A percentile compares a stretch with the other conserved stretches of the same genome.
These are phyloP conservation scores for Microdochium paspali DNA, from an alignment of 2,329 filamentous ascomycete genomes.

Conservation along the genomic window DNA sequence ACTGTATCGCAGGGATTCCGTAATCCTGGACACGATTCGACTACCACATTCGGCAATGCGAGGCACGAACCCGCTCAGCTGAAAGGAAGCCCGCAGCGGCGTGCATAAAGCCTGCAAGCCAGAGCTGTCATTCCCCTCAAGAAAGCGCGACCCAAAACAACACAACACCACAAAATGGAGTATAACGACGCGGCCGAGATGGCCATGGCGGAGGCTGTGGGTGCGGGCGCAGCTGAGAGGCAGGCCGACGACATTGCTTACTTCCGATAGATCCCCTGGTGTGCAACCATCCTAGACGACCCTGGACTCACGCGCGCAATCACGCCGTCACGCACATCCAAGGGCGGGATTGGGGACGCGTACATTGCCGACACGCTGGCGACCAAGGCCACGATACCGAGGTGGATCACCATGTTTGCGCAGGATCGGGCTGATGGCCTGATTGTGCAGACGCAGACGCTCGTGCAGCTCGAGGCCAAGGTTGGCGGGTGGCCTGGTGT, in stretches of 20 bases:
- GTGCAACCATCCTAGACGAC: neutral
- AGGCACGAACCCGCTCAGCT: too few relatives aligned
- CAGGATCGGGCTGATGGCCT: neutral
- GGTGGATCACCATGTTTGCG: neutral
- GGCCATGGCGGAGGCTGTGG: neutral
- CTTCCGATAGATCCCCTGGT: neutral
- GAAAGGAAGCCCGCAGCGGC: too few relatives aligned
- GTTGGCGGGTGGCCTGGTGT: neutral
- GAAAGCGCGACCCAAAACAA: too few relatives aligned
- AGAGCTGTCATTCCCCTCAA: neutral
- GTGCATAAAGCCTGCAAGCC: too few relatives aligned
- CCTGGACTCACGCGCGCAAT: neutral
- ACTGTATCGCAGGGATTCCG: too few relatives aligned
- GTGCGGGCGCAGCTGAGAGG: neutral
- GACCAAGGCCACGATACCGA: neutral
- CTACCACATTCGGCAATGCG: too few relatives aligned
- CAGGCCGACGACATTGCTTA: neutral
- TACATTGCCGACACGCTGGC: neutral
- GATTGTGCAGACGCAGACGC: neutral
- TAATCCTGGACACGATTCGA: too few relatives aligned
- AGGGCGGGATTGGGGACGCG: neutral
- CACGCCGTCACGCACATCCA: neutral
- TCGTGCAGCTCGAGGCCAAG: neutral
- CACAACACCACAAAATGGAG: neutral
- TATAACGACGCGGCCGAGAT: neutral